phyloP scores from a whole-genome alignment of 2,329 filamentous ascomycete genomes.

The Colletotrichum sp. region DNA sequence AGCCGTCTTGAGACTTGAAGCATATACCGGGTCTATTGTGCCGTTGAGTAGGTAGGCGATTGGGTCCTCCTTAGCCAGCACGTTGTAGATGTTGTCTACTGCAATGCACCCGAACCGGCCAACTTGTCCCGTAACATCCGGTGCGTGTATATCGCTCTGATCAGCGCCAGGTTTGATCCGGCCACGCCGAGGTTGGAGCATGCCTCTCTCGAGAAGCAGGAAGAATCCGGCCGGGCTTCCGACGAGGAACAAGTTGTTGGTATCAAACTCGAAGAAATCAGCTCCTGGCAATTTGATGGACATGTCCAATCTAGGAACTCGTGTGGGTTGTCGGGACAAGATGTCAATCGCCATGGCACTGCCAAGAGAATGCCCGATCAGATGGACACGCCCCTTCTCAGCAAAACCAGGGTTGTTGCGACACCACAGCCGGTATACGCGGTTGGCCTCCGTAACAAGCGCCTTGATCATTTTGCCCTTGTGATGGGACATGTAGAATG shows the following conservation, averaged over 20 bases:
- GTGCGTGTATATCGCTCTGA: constrained; percentile 59
- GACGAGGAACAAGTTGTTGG: constrained; percentile 84
- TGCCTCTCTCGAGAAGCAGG: constrained; percentile 77
- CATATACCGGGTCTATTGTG: constrained; percentile 82
- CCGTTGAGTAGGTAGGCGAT: constrained; percentile 94
- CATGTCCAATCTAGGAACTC: constrained; percentile 58
- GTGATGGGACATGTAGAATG: constrained; percentile 96
- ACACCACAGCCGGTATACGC: constrained; percentile 96
- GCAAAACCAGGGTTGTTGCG: constrained; percentile 89
- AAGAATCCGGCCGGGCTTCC: constrained; percentile 95
- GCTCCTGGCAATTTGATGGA: constrained; percentile 45
- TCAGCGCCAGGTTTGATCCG: constrained; percentile 78
- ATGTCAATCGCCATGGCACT: constrained; percentile 95
- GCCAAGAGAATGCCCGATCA: constrained; percentile 92
- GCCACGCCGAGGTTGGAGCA: constrained; percentile 77
- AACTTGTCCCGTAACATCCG: constrained; percentile 73
- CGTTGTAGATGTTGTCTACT: constrained; percentile 96
- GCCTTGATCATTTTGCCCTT: constrained; percentile 94
- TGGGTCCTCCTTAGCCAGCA: constrained; percentile 74
- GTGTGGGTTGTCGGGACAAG: constrained; percentile 85
- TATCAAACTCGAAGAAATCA: constrained; percentile 87
- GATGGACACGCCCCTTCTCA: constrained; percentile 81
- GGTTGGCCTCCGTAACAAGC: constrained; percentile 87
- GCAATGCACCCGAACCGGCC: constrained; percentile 89
- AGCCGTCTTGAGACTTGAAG: constrained; percentile 76